A percentile compares a stretch with the other conserved stretches of the same genome.
Conservation (phyloP, 2,329 filamentous ascomycete species). For the Cadophora sp. region DNA sequence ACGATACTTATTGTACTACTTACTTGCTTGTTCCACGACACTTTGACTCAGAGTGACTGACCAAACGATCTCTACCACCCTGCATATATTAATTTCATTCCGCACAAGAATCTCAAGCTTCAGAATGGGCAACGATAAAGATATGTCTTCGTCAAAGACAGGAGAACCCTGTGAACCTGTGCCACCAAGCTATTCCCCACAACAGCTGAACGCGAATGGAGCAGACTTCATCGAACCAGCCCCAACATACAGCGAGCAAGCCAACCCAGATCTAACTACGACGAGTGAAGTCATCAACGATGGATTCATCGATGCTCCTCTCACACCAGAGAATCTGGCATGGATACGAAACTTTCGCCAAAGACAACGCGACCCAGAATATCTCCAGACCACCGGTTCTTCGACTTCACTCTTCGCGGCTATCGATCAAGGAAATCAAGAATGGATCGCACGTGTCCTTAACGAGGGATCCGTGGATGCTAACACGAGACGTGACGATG, state of each 20-base stretch:
- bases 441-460: neutral
- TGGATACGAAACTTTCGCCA: neutral
- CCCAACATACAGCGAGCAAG: neutral
- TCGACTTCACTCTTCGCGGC: neutral
- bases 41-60: neutral
- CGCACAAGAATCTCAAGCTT: neutral
- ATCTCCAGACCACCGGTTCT: neutral
- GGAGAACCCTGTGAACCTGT: neutral
- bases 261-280: neutral
- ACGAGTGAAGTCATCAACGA: neutral
- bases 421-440: slow-evolving; percentile 12
- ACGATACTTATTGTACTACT: neutral
- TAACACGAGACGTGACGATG: neutral
- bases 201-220: neutral
- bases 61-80: neutral
- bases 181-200: neutral
- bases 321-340: neutral
- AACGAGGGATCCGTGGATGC: neutral
- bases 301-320: neutral
- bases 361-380: neutral
- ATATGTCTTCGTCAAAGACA: neutral
- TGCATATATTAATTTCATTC: neutral
- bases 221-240: neutral
- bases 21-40: too few relatives aligned
- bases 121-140: neutral